Base-by-base conservation (phyloP, 2,329 filamentous ascomycete genomes). In the Didymella glomerata region DNA sequence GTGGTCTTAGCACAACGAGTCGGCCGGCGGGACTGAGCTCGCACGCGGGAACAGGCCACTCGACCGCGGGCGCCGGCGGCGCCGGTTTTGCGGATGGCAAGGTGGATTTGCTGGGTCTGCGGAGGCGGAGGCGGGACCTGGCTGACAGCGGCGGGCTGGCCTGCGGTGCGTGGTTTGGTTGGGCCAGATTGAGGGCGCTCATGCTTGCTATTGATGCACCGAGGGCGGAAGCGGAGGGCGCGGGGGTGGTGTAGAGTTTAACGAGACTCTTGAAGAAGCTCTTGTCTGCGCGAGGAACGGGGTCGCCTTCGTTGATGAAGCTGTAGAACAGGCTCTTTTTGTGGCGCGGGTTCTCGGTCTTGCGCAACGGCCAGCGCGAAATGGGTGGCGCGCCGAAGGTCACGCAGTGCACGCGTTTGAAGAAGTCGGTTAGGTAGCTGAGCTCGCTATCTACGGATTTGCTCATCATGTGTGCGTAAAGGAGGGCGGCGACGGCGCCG, bases 281-380 rank as follows among this genome's bases (percentile, higher is more conserved):
- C 75, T 87, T 90, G 71, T 96, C 92, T 0, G 91, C 91, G 27
- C 92, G 81, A 0, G 86, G 83, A 0, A 96, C 90, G 0, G 91
- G 91, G 65, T 96, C 93, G 3, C 92, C 92, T 74, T 96, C 92
- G 70, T 96, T 97, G 68, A 93, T 82, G 71, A 96, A 92, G 41
- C 85, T 86, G 51, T 92, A 83, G 73, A 96, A 96, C 4, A 94
- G 73, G 57, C 87, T 92, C 71, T 90, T 92, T 27, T 82, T 76
- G 4, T 82, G 74, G 3, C 70, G 65, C 40, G 69, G 68, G 13
- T 73, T 66, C 3, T 67, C 67, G 0, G 90, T 88, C 64, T 86
- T 90, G 27, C 81, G 71, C 2, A 96, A 78, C 0, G 92, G 90
- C 1, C 90, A 81, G 0, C 93, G 81, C 20, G 88, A 90, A 2